Evolutionary conservation across 345 rosid genomes (phyloP).

Genomic region (Triadica sebifera): DNA sequence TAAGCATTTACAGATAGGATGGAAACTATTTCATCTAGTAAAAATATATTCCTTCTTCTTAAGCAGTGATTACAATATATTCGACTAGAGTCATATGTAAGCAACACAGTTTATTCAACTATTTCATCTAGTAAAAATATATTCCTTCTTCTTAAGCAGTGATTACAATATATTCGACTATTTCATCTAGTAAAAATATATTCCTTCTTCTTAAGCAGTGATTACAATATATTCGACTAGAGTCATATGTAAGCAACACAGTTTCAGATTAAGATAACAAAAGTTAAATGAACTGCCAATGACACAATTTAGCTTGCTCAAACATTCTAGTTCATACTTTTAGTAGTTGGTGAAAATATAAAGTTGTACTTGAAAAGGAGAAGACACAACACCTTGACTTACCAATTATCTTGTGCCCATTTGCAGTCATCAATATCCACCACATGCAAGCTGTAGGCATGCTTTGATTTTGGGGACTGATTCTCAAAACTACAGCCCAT

Average conservation of each 20-base stretch:
- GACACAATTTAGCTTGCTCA: background rate
- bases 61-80: background rate
- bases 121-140: too few species aligned
- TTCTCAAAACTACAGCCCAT: constrained; percentile 65
- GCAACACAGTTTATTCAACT: too few species aligned
- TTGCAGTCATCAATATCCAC: constrained; percentile 89
- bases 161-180: too few species aligned
- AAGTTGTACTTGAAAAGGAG: background rate
- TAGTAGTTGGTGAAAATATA: background rate
- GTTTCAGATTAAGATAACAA: background rate
- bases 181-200: background rate
- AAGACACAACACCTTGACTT: constrained; percentile 18
- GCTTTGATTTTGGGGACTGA: constrained; percentile 70
- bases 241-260: background rate
- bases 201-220: background rate
- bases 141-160: too few species aligned
- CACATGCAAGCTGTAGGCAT: constrained; percentile 90
- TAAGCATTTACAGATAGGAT: background rate
- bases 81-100: background rate
- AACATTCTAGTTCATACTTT: background rate
- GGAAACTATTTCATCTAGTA: background rate
- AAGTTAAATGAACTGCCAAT: background rate
- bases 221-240: background rate
- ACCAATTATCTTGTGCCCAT: constrained; percentile 90
- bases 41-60: background rate